These are phyloP conservation scores for Fragaria ananassa DNA, from an alignment of 306 rosid species.

Conservation along the genomic window DNA sequence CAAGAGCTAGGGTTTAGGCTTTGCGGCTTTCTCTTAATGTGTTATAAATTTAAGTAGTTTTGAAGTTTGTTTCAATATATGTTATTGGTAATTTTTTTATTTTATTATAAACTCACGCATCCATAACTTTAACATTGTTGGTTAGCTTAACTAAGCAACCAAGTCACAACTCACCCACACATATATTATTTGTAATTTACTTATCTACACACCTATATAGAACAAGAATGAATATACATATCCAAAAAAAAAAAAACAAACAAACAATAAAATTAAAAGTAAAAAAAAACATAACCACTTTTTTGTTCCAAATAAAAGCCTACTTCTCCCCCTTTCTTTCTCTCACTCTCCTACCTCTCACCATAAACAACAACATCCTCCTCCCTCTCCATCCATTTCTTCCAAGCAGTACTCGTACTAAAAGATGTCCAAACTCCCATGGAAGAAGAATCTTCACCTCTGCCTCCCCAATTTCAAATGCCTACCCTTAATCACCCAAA, in stretches of 20 bases:
- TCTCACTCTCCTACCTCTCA: conserved; percentile 6
- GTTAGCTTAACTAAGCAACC: too few relatives aligned
- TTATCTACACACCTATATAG: too few relatives aligned
- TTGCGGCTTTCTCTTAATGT: too few relatives aligned
- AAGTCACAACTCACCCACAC: too few relatives aligned
- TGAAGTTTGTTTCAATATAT: too few relatives aligned
- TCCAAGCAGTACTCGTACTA: background rate
- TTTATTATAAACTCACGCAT: too few relatives aligned
- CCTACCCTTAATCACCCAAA: conserved; percentile 32
- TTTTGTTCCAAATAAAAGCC: conserved; percentile 11
- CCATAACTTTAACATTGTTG: fast-evolving
- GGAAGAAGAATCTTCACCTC: conserved; percentile 54
- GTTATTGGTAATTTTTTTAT: too few relatives aligned
- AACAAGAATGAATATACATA: too few relatives aligned
- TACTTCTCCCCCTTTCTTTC: conserved; percentile 8
- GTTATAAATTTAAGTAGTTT: too few relatives aligned
- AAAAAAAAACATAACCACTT: background rate
- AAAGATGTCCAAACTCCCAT: conserved; percentile 47
- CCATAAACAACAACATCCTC: background rate
- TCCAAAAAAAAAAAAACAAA: background rate
- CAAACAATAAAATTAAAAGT: background rate
- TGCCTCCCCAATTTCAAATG: conserved; percentile 71
- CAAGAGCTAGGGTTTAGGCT: too few relatives aligned
- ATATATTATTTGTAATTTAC: too few relatives aligned
- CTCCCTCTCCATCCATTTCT: background rate